Percentiles rank a stretch among this genome's conserved stretches.
Evolutionary conservation across 2,329 filamentous ascomycete species (phyloP).

Genomic region (Fusarium sp.): DNA sequence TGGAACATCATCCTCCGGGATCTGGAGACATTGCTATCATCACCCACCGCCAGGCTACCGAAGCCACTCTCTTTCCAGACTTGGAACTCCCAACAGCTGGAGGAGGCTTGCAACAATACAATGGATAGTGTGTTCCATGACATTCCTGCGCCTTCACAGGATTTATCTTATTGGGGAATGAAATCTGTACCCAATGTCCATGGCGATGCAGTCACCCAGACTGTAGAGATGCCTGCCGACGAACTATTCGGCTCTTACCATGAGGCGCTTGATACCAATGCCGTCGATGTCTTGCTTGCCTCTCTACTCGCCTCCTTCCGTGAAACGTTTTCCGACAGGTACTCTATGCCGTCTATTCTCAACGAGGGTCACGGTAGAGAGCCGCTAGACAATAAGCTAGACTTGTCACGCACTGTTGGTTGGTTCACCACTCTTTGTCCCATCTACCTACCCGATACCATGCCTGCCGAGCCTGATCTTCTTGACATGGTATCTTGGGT

Average conservation of each 20-base stretch:
- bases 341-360: constrained; percentile 44
- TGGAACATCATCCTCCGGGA: constrained; percentile 56
- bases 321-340: constrained; percentile 46
- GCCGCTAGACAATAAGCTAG: constrained; percentile 41
- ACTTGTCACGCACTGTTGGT: constrained; percentile 51
- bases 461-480: constrained; percentile 23
- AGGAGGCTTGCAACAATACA: constrained; percentile 12
- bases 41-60: constrained; percentile 43
- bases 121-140: constrained; percentile 27
- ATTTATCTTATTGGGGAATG: constrained; percentile 46
- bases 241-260: constrained; percentile 22
- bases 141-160: constrained; percentile 12
- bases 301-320: constrained; percentile 46
- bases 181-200: constrained; percentile 27
- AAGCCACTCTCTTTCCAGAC: constrained; percentile 33
- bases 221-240: background rate
- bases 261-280: constrained; percentile 47
- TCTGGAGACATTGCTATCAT: constrained; percentile 51
- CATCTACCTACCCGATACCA: constrained; percentile 20
- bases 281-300: constrained; percentile 51
- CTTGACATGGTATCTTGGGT: constrained; percentile 36
- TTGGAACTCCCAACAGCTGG: constrained; percentile 52
- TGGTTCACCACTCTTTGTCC: constrained; percentile 54
- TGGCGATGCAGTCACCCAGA: constrained; percentile 16
- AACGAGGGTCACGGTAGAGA: constrained; percentile 55